phyloP scores from a whole-genome alignment of 164 flowering plant genomes.

The Chloranthus sessilifolius region DNA sequence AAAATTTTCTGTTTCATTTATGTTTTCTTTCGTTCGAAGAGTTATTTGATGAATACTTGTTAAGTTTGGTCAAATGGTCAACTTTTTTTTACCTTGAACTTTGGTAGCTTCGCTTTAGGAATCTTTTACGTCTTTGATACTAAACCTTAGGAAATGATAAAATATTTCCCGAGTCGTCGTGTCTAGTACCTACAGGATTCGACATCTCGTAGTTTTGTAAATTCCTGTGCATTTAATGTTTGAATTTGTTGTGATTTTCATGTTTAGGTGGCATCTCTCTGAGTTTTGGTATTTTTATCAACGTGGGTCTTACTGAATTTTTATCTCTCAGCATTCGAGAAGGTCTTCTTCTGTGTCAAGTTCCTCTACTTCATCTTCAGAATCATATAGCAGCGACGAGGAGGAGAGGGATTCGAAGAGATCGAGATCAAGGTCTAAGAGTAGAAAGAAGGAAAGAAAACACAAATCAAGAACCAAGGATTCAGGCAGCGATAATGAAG shows the following conservation, averaged over 20 bases:
- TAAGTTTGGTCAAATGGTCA: not conserved
- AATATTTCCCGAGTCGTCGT: too few species aligned
- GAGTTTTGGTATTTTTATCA: too few species aligned
- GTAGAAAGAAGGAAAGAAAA: constrained; percentile 63
- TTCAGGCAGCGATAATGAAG: constrained; percentile 42
- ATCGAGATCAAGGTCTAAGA: constrained; percentile 74
- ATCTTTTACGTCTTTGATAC: too few species aligned
- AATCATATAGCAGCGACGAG: constrained; percentile 69
- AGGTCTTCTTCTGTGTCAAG: constrained; percentile 51
- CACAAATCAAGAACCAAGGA: constrained; percentile 59
- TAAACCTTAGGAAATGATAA: too few species aligned
- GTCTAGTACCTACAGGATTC: too few species aligned
- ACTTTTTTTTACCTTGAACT: not conserved
- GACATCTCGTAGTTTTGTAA: too few species aligned
- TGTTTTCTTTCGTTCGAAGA: not conserved
- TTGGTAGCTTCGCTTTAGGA: not conserved
- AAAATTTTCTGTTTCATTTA: too few species aligned
- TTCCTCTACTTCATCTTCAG: constrained; percentile 75
- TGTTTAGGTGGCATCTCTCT: too few species aligned
- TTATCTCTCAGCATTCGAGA: constrained; percentile 56
- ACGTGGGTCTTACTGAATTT: too few species aligned
- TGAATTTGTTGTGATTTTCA: too few species aligned
- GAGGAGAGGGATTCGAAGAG: constrained; percentile 67
- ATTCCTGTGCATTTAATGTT: too few species aligned
- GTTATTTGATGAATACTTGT: not conserved